Conservation (phyloP, 2,329 filamentous ascomycete genomes). For the Chaetomiaceae sp. region DNA sequence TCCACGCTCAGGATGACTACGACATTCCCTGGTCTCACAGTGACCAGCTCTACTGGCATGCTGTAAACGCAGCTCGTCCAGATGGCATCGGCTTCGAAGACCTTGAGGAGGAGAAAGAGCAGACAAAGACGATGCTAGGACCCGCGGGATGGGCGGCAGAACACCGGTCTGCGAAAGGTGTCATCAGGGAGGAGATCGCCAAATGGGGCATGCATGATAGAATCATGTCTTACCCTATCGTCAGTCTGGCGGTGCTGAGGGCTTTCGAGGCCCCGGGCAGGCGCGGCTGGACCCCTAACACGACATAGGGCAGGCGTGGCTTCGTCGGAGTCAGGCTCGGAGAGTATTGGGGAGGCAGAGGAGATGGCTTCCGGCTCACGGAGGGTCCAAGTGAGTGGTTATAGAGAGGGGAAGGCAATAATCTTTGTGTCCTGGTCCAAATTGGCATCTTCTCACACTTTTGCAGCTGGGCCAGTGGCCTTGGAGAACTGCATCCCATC, state of each 20-base stretch:
- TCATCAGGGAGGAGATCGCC: slow-evolving; percentile 51
- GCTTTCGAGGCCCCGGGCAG: slow-evolving; percentile 34
- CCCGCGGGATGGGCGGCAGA: slow-evolving; percentile 48
- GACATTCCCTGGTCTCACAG: slow-evolving; percentile 49
- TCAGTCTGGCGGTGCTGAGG: slow-evolving; percentile 47
- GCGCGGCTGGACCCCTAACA: too few species aligned
- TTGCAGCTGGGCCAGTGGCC: too few species aligned
- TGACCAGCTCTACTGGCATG: slow-evolving; percentile 49
- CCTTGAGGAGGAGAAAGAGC: slow-evolving; percentile 41
- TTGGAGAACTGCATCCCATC: too few species aligned
- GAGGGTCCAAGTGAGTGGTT: too few species aligned
- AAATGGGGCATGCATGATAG: slow-evolving; percentile 54
- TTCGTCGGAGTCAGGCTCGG: too few species aligned
- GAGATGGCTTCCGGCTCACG: too few species aligned
- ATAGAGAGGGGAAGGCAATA: too few species aligned
- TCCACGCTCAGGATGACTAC: slow-evolving; percentile 50
- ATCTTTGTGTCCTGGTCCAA: too few species aligned
- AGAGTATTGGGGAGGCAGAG: too few species aligned
- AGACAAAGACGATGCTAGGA: slow-evolving; percentile 32
- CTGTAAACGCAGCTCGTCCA: slow-evolving; percentile 44
- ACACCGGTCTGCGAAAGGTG: slow-evolving; percentile 42
- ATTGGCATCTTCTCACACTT: too few species aligned
- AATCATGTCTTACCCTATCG: slow-evolving; percentile 54
- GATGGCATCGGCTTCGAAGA: slow-evolving; percentile 39
- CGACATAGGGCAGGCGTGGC: too few species aligned